Base-by-base conservation (phyloP, 345 rosid genomes). In the Lagerstroemia speciosa region DNA sequence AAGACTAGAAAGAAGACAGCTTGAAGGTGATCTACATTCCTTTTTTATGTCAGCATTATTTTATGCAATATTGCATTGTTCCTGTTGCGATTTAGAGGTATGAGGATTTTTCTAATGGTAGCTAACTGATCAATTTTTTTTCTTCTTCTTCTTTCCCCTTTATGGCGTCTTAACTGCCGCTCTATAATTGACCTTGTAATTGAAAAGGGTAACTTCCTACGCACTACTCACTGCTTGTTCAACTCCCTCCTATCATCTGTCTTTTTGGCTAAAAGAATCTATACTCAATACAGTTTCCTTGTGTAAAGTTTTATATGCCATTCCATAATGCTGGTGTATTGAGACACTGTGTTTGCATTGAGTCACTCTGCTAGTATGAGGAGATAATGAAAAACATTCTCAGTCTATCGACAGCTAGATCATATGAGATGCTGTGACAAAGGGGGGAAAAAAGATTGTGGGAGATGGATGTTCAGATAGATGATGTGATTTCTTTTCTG, bases 1-100 rank as follows among this genome's bases (percentile, higher is more conserved):
- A 78, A 77, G 77, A 80, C 71, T 93, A 66, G 91, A 91, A 68
- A 81, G 64, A 80, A 78, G 80, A 77, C 97, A 79, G 76, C 91
- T 72, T 12, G 91, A 87, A 93, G 96, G 97, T 93, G 69, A 68
- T 70, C 46, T 5, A n/a, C n/a, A n/a, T n/a, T n/a, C n/a, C n/a
- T n/a, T n/a, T n/a, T n/a, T n/a, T n/a, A n/a, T n/a, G n/a, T n/a
- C n/a, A n/a, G n/a, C n/a, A n/a, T n/a, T n/a, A n/a, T n/a, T n/a
- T n/a, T n/a, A n/a, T n/a, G n/a, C n/a, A n/a, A n/a, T n/a, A n/a
- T n/a, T n/a, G n/a, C n/a, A n/a, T n/a, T n/a, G n/a, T n/a, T n/a
- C n/a, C n/a, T n/a, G n/a, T n/a, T n/a, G n/a, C n/a, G n/a, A n/a
- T n/a, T n/a, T n/a, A n/a, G n/a, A n/a, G n/a, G n/a, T n/a, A n/a